A percentile compares a stretch with the other conserved stretches of the same genome.
These are phyloP conservation scores for Myxozyma sirexii DNA, from an alignment of 805 yeast species.

Conservation along the genomic window DNA sequence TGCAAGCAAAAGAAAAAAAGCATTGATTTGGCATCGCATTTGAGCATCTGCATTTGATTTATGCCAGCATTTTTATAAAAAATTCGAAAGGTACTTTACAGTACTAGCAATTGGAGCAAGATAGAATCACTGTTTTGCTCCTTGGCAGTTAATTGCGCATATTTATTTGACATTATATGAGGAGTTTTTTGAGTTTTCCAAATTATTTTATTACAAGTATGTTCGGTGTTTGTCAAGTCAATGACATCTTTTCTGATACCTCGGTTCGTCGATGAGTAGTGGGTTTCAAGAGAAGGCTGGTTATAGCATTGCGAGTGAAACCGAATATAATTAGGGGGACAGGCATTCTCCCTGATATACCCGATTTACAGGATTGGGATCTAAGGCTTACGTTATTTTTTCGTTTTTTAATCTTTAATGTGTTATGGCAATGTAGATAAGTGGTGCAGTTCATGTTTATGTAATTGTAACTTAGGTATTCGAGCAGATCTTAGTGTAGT, in stretches of 20 bases:
- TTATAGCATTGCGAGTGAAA: too few relatives aligned
- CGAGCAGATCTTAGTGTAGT: background rate
- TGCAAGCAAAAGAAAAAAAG: background rate
- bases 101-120: background rate
- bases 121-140: background rate
- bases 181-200: background rate
- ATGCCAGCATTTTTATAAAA: background rate
- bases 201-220: background rate
- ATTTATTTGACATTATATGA: background rate
- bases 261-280: too few relatives aligned
- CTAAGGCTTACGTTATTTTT: background rate
- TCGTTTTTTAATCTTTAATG: background rate
- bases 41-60: background rate
- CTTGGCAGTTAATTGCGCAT: background rate
- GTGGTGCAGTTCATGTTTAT: too few relatives aligned
- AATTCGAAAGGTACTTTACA: background rate
- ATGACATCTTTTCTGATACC: too few relatives aligned
- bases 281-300: too few relatives aligned
- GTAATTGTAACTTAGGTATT: too few relatives aligned
- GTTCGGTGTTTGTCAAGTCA: background rate
- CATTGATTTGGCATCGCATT: background rate
- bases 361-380: background rate
- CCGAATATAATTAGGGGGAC: background rate
- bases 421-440: too few relatives aligned
- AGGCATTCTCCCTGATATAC: background rate